Evolutionary conservation across 2,329 filamentous ascomycete species (phyloP).

Genomic region (Coniochaeta sp.): DNA sequence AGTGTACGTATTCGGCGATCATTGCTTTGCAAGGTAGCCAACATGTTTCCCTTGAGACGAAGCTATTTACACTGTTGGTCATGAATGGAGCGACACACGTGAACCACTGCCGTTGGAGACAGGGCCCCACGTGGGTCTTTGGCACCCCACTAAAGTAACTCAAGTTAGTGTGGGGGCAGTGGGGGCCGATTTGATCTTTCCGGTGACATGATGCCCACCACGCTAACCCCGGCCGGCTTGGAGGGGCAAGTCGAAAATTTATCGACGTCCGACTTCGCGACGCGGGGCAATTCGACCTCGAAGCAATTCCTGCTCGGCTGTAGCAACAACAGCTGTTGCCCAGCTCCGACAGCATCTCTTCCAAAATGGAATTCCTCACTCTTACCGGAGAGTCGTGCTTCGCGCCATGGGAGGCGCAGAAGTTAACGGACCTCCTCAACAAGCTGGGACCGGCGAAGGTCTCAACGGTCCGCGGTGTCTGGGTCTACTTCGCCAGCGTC

Average conservation of each 20-base stretch:
- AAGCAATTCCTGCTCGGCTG: not conserved
- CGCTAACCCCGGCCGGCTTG: too few relatives aligned
- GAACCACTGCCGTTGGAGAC: too few relatives aligned
- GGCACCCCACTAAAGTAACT: too few relatives aligned
- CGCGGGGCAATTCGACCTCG: not conserved
- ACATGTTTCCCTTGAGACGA: too few relatives aligned
- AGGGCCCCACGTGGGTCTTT: too few relatives aligned
- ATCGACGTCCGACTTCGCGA: not conserved
- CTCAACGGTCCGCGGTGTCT: constrained; percentile 41
- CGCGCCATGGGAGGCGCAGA: constrained; percentile 35
- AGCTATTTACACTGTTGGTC: too few relatives aligned
- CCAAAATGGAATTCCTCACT: constrained; percentile 16
- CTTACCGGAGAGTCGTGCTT: constrained; percentile 39
- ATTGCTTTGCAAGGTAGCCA: too few relatives aligned
- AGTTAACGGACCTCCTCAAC: constrained; percentile 35
- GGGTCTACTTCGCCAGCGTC: constrained; percentile 62
- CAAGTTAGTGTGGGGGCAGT: not conserved
- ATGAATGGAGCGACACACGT: too few relatives aligned
- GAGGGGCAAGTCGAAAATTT: not conserved
- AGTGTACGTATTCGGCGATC: too few relatives aligned
- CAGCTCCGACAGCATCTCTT: not conserved
- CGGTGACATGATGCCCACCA: too few relatives aligned
- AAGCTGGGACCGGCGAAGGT: constrained; percentile 32
- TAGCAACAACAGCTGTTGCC: not conserved
- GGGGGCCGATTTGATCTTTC: not conserved